Base-by-base conservation (phyloP, 371 early-diverging fungal species). In the Dentiscutata heterogama region DNA sequence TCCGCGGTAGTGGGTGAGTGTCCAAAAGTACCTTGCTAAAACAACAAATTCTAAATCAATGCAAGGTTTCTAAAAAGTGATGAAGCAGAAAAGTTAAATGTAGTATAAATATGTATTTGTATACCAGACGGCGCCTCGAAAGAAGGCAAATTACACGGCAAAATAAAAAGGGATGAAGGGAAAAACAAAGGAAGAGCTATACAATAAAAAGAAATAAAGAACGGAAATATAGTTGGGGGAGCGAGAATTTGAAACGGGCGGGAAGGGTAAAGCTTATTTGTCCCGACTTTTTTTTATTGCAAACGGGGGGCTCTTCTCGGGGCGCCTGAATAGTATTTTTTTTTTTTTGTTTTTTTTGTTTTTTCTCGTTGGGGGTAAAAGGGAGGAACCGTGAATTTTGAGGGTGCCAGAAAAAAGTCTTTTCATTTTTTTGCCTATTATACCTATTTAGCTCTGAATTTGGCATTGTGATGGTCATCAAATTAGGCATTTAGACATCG, bases 171-270 rank as follows among this genome's bases (percentile, higher is more conserved):
- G 65, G 39, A 70, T 46, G 46, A 70, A 42, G 70, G 70, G 46
- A 22, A 42, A 70, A 39, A 42, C 39, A 70, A 39, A 70, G 46
- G 70, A 70, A 70, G 70, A 42, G 50, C 35, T 46, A 70, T 42
- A 46, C 39, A 70, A 70, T 16, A 70, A 42, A 70, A 42, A 70
- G 35, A 46, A 70, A 46, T 70, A 70, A 70, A 42, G 70, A 70
- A 70, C 39, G 70, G 35, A 70, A 70, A 70, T 70, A 46, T 70
- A 70, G 70, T 70, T 70, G 70, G 70, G 70, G 70, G 31, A 70
- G n/a, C 20, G 46, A 42, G 25, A 46, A 67, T 39, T 22, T 20
- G 50, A 42, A 68, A 65, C 42, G 50, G 42, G 70, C 70, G 70
- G 70, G 70, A 67, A 67, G 39, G 39, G 68, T 70, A 70, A 70